A percentile compares a stretch with the other conserved stretches of the same genome.
Evolutionary conservation across 208 protist genomes (phyloP).

Genomic region (Phytomonas sp.): DNA sequence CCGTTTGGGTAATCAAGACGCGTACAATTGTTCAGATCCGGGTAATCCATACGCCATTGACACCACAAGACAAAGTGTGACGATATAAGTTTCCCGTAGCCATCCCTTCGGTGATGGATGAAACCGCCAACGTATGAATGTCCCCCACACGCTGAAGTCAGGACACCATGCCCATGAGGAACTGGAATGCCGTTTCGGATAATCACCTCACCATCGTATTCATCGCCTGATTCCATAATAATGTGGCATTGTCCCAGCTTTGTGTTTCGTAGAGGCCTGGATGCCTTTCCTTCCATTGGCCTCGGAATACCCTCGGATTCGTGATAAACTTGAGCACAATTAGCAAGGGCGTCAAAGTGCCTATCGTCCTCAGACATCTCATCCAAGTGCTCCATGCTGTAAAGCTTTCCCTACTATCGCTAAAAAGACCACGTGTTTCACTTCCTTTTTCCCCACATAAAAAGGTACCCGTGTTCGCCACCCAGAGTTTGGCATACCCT

Average conservation of each 20-base stretch:
- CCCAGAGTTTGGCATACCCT: not conserved
- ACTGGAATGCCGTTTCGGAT: conserved; percentile 22
- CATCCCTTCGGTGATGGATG: conserved; percentile 53
- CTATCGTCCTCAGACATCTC: not conserved
- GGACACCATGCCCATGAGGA: conserved; percentile 59
- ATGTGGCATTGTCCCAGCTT: conserved; percentile 9
- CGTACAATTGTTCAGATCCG: conserved; percentile 30
- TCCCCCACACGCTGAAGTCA: conserved; percentile 28
- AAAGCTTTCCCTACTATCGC: not conserved
- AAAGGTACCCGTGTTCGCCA: not conserved
- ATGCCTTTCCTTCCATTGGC: not conserved
- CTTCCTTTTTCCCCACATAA: not conserved
- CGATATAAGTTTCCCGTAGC: conserved; percentile 50
- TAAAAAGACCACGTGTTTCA: not conserved
- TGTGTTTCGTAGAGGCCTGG: not conserved
- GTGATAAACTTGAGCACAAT: not conserved
- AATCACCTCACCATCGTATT: conserved; percentile 46
- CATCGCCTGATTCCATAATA: conserved; percentile 43
- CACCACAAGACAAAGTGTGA: conserved; percentile 52
- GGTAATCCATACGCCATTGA: conserved; percentile 66
- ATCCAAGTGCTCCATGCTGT: not conserved
- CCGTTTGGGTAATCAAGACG: conserved; percentile 60
- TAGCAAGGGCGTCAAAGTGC: not conserved
- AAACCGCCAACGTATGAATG: conserved; percentile 66
- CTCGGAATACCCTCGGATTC: not conserved